phyloP scores from a whole-genome alignment of 371 early-diverging fungal genomes.

The Mortierella sp. region DNA sequence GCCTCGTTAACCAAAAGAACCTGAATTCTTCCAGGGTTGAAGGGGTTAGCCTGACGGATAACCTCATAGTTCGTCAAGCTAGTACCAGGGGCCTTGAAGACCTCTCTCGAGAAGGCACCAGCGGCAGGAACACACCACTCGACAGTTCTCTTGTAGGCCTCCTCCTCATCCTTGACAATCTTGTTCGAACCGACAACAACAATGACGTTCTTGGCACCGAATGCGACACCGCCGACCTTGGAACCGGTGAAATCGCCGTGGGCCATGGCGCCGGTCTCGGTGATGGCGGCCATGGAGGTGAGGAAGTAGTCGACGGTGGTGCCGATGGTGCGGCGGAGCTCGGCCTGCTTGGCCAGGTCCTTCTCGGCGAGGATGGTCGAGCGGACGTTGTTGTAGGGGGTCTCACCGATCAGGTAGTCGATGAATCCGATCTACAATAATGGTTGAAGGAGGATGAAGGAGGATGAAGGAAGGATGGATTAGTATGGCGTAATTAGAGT shows the following conservation, averaged over 20 bases:
- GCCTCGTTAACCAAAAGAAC: constrained; percentile 56
- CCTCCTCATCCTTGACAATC: constrained; percentile 58
- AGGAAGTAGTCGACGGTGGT: constrained; percentile 54
- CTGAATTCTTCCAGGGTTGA: constrained; percentile 45
- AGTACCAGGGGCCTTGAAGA: constrained; percentile 52
- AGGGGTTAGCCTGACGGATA: constrained; percentile 43
- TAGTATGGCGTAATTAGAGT: neutral
- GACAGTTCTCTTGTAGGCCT: constrained; percentile 44
- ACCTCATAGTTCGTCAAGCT: constrained; percentile 48
- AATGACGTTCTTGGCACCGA: constrained; percentile 55
- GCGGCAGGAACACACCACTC: constrained; percentile 54
- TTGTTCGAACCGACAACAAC: constrained; percentile 60
- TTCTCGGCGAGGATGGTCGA: constrained; percentile 50
- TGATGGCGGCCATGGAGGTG: constrained; percentile 49
- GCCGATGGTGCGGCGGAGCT: constrained; percentile 50
- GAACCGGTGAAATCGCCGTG: constrained; percentile 48
- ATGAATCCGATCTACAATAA: constrained; percentile 55
- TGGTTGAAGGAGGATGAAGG: neutral
- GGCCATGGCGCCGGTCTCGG: constrained; percentile 52
- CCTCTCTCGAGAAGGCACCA: constrained; percentile 48
- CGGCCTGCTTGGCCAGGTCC: constrained; percentile 51
- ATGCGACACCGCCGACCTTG: constrained; percentile 50
- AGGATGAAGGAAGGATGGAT: neutral
- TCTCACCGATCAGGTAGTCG: constrained; percentile 54
- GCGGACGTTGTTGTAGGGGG: constrained; percentile 52